Percentiles rank a stretch among this genome's conserved stretches.
These are phyloP conservation scores for Suillus luteus DNA, from an alignment of 768 basidiomycete genomes.

Conservation along the genomic window DNA sequence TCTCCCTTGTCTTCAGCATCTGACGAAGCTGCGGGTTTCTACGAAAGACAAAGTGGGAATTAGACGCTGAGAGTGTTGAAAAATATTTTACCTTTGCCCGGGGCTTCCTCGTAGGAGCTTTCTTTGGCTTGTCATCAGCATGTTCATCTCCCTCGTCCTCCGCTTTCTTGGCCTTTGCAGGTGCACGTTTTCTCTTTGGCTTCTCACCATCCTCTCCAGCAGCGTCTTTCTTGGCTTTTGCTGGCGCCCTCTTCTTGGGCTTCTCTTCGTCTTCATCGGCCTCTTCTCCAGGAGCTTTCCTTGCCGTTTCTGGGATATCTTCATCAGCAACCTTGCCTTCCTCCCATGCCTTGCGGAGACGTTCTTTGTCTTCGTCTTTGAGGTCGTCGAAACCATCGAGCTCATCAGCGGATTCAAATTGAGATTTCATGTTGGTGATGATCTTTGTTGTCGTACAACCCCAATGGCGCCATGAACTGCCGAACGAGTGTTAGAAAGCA, in stretches of 20 bases:
- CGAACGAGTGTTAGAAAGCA: neutral
- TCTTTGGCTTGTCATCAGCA: conserved; percentile 33
- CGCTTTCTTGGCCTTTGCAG: conserved; percentile 31
- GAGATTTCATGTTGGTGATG: conserved; percentile 67
- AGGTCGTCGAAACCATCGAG: conserved; percentile 87
- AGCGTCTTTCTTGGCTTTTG: conserved; percentile 37
- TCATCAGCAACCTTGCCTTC: conserved; percentile 79
- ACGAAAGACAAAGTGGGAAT: conserved; percentile 13
- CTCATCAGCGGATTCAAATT: conserved; percentile 59
- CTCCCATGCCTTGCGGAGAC: conserved; percentile 71
- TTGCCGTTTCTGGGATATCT: conserved; percentile 77
- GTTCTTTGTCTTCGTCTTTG: conserved; percentile 65
- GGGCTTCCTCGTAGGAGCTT: conserved; percentile 36
- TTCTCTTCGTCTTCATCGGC: conserved; percentile 51
- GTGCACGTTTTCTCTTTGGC: conserved; percentile 37
- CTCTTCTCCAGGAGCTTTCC: conserved; percentile 53
- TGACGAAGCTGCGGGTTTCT: conserved; percentile 29
- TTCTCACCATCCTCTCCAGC: conserved; percentile 38
- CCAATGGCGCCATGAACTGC: conserved; percentile 87
- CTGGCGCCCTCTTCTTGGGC: conserved; percentile 55
- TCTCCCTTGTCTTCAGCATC: conserved; percentile 36
- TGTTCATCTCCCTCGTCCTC: conserved; percentile 40
- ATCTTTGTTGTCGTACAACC: conserved; percentile 78
- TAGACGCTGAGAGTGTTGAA: conserved; percentile 5
- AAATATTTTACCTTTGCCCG: conserved; percentile 34